phyloP scores from a whole-genome alignment of 2,329 filamentous ascomycete species.

The Exophiala calicioides region DNA sequence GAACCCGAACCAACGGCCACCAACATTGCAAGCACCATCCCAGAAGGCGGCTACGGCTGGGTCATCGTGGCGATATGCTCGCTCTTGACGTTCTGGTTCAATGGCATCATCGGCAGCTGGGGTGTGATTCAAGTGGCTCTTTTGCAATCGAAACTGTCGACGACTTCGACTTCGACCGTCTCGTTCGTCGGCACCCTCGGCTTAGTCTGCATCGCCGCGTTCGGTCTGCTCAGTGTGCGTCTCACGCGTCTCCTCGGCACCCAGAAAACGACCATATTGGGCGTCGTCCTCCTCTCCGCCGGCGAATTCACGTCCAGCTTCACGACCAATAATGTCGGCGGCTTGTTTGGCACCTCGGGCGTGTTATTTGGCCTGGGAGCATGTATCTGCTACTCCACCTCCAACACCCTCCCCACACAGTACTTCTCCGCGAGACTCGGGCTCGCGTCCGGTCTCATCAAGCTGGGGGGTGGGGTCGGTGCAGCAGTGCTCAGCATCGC shows the following conservation, averaged over 20 bases:
- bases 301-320: conserved; percentile 52
- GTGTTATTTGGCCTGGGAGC: conserved; percentile 50
- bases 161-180: conserved; percentile 54
- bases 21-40: conserved; percentile 40
- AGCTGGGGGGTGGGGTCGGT: conserved; percentile 57
- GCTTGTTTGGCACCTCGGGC: conserved; percentile 53
- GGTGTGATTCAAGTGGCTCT: conserved; percentile 62
- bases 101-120: conserved; percentile 61
- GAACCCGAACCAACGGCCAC: background rate
- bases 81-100: conserved; percentile 58
- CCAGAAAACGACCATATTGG: conserved; percentile 49
- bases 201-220: conserved; percentile 52
- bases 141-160: conserved; percentile 43
- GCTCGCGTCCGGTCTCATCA: conserved; percentile 58
- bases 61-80: conserved; percentile 54
- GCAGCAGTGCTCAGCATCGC: conserved; percentile 56
- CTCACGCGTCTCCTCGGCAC: conserved; percentile 54
- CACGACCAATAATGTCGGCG: conserved; percentile 47
- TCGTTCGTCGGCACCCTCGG: conserved; percentile 61
- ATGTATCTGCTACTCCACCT: conserved; percentile 48
- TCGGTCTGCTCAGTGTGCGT: conserved; percentile 56
- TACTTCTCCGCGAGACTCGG: conserved; percentile 58
- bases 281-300: conserved; percentile 53
- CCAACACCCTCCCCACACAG: conserved; percentile 54
- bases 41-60: conserved; percentile 61